A percentile compares a stretch with the other conserved stretches of the same genome.
Conservation (phyloP, 2,329 filamentous ascomycete species). For the Xylariaceae sp. region DNA sequence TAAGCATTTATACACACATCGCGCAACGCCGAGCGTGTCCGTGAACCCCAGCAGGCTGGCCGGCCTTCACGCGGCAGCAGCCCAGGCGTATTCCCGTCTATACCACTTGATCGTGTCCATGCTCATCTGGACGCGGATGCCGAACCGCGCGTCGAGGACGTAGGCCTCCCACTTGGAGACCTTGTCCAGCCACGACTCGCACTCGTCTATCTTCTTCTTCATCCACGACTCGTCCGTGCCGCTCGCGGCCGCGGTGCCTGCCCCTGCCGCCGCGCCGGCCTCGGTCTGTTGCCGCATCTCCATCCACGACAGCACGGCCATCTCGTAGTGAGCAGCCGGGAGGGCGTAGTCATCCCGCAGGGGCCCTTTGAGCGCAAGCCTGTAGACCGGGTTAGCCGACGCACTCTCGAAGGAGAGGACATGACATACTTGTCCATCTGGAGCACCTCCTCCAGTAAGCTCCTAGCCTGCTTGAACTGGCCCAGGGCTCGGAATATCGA, state of each 20-base stretch:
- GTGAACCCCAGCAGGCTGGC: too few species aligned
- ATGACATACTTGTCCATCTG: conserved; percentile 49
- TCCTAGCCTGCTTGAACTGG: conserved; percentile 56
- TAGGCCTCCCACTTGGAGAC: conserved; percentile 64
- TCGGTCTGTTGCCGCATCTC: conserved; percentile 40
- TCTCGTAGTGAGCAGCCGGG: conserved; percentile 77
- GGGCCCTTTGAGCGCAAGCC: conserved; percentile 47
- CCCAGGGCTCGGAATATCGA: conserved; percentile 59
- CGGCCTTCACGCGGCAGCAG: background rate
- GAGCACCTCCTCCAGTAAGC: conserved; percentile 57
- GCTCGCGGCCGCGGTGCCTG: background rate
- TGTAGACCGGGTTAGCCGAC: conserved; percentile 17
- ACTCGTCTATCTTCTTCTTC: conserved; percentile 48
- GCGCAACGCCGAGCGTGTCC: too few species aligned
- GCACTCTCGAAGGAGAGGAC: conserved; percentile 7
- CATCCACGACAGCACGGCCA: conserved; percentile 73
- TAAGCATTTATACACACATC: too few species aligned
- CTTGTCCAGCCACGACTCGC: conserved; percentile 57
- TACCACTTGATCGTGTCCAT: conserved; percentile 56
- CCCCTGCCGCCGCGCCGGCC: conserved; percentile 7
- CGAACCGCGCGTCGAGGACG: conserved; percentile 66
- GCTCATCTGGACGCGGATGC: conserved; percentile 64
- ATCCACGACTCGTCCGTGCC: conserved; percentile 30
- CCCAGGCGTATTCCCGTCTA: conserved; percentile 20
- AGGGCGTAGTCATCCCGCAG: conserved; percentile 62